Percentiles rank a stretch among this genome's conserved stretches.
Conservation (phyloP, 2,329 filamentous ascomycete species). For the Pleomassaria siparia region DNA sequence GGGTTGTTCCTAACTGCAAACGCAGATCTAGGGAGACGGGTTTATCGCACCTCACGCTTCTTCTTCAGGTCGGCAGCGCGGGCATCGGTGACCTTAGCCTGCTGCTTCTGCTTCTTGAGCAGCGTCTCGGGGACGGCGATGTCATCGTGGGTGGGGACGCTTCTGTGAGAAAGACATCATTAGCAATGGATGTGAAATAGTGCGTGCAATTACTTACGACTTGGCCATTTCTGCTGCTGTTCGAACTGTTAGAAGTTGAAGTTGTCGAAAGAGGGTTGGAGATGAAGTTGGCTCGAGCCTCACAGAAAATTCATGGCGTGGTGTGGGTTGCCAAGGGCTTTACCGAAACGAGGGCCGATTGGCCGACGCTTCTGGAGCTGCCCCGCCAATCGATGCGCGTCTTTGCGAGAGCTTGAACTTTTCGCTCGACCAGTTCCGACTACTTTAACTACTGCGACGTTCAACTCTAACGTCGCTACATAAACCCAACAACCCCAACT, state of each 20-base stretch:
- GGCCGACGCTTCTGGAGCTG: no score
- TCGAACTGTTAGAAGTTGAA: conserved; percentile 33
- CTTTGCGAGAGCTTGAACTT: conserved; percentile 22
- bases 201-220: conserved; percentile 28
- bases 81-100: conserved; percentile 97
- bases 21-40: conserved; percentile 38
- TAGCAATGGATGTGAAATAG: background rate
- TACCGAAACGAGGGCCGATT: no score
- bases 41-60: conserved; percentile 95
- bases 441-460: conserved; percentile 14
- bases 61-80: conserved; percentile 77
- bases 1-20: conserved; percentile 40
- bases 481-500: background rate
- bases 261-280: conserved; percentile 27
- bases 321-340: conserved; percentile 32
- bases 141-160: conserved; percentile 91
- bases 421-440: conserved; percentile 6
- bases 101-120: conserved; percentile 99
- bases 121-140: conserved; percentile 98
- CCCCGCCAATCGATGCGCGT: conserved; percentile 20
- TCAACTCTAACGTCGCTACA: background rate
- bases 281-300: conserved; percentile 9
- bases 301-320: conserved; percentile 21
- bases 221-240: conserved; percentile 38
- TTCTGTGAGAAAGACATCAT: conserved; percentile 52